A percentile compares a stretch with the other conserved stretches of the same genome.
Conservation (phyloP, 1,284 basidiomycete genomes). For the Inonotus obliquus region DNA sequence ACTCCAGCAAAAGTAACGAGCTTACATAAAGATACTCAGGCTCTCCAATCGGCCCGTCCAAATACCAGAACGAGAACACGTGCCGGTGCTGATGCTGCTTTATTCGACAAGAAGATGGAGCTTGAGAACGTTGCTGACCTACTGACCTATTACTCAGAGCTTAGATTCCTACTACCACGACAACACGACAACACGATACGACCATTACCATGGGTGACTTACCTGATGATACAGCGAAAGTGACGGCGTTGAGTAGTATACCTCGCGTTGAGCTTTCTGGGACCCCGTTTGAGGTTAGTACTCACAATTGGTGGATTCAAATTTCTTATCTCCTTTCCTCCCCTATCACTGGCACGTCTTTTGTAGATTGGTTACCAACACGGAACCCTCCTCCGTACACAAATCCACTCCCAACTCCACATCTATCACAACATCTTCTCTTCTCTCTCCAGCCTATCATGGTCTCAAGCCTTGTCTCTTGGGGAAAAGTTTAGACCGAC, state of each 20-base stretch:
- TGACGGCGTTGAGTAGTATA: background rate
- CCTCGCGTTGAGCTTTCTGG: constrained; percentile 22
- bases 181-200: too few species aligned
- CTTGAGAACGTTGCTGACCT: too few species aligned
- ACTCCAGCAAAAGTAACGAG: too few species aligned
- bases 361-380: constrained; percentile 31
- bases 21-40: too few species aligned
- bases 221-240: background rate
- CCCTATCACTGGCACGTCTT: background rate
- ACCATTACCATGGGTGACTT: background rate
- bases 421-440: constrained; percentile 32
- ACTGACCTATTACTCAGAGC: background rate
- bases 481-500: constrained; percentile 26
- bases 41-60: too few species aligned
- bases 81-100: too few species aligned
- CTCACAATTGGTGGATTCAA: background rate
- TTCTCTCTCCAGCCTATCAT: constrained; percentile 29
- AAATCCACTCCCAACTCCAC: constrained; percentile 29
- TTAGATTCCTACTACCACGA: too few species aligned
- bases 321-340: background rate
- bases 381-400: constrained; percentile 26
- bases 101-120: too few species aligned
- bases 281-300: constrained; percentile 24
- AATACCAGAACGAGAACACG: too few species aligned
- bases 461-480: constrained; percentile 28